A percentile compares a stretch with the other conserved stretches of the same genome.
Evolutionary conservation across 2,329 filamentous ascomycete species (phyloP).

Genomic region (Sordariomycetes sp.): DNA sequence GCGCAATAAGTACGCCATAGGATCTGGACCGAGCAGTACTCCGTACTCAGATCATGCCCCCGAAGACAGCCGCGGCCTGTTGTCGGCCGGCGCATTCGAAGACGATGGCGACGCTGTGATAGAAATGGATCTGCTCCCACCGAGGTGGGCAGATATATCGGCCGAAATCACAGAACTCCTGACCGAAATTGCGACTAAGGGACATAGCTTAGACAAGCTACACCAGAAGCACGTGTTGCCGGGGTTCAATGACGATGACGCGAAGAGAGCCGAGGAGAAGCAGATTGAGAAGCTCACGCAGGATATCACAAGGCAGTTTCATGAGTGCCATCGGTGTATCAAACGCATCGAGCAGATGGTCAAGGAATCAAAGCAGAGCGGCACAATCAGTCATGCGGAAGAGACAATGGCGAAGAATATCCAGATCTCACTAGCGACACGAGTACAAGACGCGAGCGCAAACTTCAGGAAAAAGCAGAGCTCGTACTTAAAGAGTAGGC

Average conservation of each 20-base stretch:
- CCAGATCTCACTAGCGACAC: slow-evolving; percentile 78
- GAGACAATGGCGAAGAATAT: slow-evolving; percentile 96
- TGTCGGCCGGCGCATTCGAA: slow-evolving; percentile 67
- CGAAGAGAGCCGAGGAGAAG: slow-evolving; percentile 76
- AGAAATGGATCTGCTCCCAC: slow-evolving; percentile 94
- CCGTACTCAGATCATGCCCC: slow-evolving; percentile 49
- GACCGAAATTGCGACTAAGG: slow-evolving; percentile 70
- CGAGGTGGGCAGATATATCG: slow-evolving; percentile 90
- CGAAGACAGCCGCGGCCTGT: slow-evolving; percentile 65
- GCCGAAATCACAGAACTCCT: slow-evolving; percentile 86
- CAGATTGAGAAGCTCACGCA: slow-evolving; percentile 89
- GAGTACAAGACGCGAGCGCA: slow-evolving; percentile 87
- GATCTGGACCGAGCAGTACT: slow-evolving; percentile 28
- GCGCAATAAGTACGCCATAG: slow-evolving; percentile 59
- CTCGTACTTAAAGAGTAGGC: slow-evolving; percentile 82
- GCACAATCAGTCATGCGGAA: slow-evolving; percentile 69
- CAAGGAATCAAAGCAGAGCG: slow-evolving; percentile 64
- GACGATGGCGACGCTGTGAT: slow-evolving; percentile 93
- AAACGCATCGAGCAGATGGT: slow-evolving; percentile 84
- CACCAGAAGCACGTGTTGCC: slow-evolving; percentile 97
- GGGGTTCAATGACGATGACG: slow-evolving; percentile 90
- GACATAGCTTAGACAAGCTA: slow-evolving; percentile 77
- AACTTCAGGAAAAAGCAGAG: slow-evolving; percentile 96
- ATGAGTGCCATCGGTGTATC: slow-evolving; percentile 82
- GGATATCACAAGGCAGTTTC: slow-evolving; percentile 80